Evolutionary conservation across 805 yeast species (phyloP).

Genomic region (Myxozyma mucilagina): DNA sequence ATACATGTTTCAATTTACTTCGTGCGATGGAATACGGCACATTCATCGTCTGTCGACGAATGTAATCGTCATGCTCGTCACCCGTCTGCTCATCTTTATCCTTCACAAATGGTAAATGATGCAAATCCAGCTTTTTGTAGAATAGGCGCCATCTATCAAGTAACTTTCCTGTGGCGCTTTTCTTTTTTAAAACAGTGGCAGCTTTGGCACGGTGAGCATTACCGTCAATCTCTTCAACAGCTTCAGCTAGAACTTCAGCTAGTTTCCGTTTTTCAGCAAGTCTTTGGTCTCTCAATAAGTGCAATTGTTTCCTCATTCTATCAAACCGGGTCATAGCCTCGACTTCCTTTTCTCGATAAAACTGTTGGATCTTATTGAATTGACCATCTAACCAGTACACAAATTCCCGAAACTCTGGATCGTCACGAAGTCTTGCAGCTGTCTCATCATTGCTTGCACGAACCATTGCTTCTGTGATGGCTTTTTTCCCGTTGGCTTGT

Average conservation of each 20-base stretch:
- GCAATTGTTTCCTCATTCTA: slow-evolving; percentile 71
- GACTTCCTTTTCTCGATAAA: slow-evolving; percentile 61
- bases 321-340: slow-evolving; percentile 70
- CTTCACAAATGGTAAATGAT: slow-evolving; percentile 26
- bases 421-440: slow-evolving; percentile 1
- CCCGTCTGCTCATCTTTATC: not conserved
- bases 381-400: slow-evolving; percentile 44
- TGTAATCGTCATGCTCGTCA: slow-evolving; percentile 17
- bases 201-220: not conserved
- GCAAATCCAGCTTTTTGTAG: slow-evolving; percentile 25
- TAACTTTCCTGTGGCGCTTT: not conserved
- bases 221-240: not conserved
- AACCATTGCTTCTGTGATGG: not conserved
- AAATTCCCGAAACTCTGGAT: slow-evolving; percentile 51
- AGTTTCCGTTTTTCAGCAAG: slow-evolving; percentile 29
- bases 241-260: not conserved
- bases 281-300: slow-evolving; percentile 59
- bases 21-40: slow-evolving; percentile 27
- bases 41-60: slow-evolving; percentile 1
- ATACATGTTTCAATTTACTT: slow-evolving; percentile 25
- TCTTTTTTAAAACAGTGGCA: not conserved
- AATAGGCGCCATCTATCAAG: slow-evolving; percentile 11
- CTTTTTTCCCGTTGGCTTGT: not conserved
- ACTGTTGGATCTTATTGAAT: slow-evolving; percentile 69
- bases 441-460: slow-evolving; percentile 11